These are phyloP conservation scores for Stachybotrys chlorohalonatus DNA, from an alignment of 2,329 filamentous ascomycete species.

Conservation along the genomic window DNA sequence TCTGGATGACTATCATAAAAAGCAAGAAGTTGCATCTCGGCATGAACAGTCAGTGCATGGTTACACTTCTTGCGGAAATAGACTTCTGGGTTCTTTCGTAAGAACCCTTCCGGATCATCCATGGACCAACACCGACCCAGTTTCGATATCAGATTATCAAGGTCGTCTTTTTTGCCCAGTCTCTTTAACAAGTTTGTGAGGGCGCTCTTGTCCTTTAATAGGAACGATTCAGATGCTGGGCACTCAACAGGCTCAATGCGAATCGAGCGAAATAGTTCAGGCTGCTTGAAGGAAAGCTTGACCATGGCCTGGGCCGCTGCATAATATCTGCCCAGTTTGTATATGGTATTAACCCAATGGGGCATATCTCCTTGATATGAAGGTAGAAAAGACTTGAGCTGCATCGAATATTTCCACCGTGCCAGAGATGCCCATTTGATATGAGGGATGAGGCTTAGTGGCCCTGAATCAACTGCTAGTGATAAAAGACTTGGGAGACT, in stretches of 20 bases:
- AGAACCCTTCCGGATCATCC: too few relatives aligned
- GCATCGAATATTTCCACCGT: constrained; percentile 12
- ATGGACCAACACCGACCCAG: too few relatives aligned
- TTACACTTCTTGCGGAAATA: constrained; percentile 10
- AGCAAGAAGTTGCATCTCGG: constrained; percentile 20
- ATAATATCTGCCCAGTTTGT: constrained; percentile 19
- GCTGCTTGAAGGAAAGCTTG: constrained; percentile 14
- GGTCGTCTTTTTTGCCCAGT: constrained; percentile 2
- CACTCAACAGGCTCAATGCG: constrained; percentile 7
- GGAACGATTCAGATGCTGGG: constrained; percentile 3
- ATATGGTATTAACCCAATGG: constrained; percentile 6
- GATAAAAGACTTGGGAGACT: neutral
- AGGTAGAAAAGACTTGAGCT: constrained; percentile 8
- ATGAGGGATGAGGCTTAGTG: neutral
- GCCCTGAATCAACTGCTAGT: neutral
- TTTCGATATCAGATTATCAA: neutral
- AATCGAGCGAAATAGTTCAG: constrained; percentile 12
- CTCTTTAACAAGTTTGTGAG: neutral
- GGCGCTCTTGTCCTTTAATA: neutral
- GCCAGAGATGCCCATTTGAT: constrained; percentile 16
- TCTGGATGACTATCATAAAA: constrained; percentile 19
- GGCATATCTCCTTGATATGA: constrained; percentile 1
- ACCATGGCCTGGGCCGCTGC: constrained; percentile 16
- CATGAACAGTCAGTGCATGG: constrained; percentile 16
- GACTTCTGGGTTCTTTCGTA: neutral